Percentiles rank a stretch among this genome's conserved stretches.
phyloP scores from a whole-genome alignment of 2,329 filamentous ascomycete genomes.

The Bipolaris cookei region DNA sequence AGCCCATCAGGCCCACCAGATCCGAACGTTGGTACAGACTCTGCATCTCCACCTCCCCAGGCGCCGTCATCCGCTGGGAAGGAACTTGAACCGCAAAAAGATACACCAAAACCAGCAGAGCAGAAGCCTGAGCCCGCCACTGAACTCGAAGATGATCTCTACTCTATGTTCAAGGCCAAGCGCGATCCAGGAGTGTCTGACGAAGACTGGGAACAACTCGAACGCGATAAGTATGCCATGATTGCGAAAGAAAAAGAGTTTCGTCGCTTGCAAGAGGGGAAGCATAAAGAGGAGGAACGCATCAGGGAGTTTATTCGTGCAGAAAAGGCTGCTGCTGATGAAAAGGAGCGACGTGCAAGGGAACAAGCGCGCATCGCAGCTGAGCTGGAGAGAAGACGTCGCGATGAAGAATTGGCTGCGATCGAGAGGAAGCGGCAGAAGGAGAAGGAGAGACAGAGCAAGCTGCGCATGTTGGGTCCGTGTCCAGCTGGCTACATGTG shows the following conservation, averaged over 20 bases:
- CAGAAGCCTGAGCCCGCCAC: neutral
- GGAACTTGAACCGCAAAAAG: constrained; percentile 11
- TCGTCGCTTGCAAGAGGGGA: constrained; percentile 42
- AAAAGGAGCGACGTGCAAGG: constrained; percentile 29
- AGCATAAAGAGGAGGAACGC: constrained; percentile 22
- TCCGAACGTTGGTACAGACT: constrained; percentile 5
- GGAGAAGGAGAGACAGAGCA: constrained; percentile 53
- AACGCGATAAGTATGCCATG: constrained; percentile 53
- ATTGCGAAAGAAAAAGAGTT: constrained; percentile 45
- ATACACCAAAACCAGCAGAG: neutral
- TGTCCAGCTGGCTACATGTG: constrained; percentile 67
- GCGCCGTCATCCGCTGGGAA: constrained; percentile 2
- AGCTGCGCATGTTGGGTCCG: constrained; percentile 59
- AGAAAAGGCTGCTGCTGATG: constrained; percentile 36
- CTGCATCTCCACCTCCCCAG: neutral
- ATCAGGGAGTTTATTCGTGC: constrained; percentile 34
- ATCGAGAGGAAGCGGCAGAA: constrained; percentile 49
- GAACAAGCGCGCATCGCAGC: constrained; percentile 30
- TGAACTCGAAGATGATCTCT: constrained; percentile 1
- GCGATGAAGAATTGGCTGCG: constrained; percentile 49
- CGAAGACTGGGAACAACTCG: constrained; percentile 66
- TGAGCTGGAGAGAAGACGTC: constrained; percentile 29
- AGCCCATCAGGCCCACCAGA: constrained; percentile 3
- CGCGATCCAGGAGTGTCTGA: constrained; percentile 60
- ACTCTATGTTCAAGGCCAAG: constrained; percentile 4